Base-by-base conservation (phyloP, 2,329 filamentous ascomycete species). In the Penicillium sp. region DNA sequence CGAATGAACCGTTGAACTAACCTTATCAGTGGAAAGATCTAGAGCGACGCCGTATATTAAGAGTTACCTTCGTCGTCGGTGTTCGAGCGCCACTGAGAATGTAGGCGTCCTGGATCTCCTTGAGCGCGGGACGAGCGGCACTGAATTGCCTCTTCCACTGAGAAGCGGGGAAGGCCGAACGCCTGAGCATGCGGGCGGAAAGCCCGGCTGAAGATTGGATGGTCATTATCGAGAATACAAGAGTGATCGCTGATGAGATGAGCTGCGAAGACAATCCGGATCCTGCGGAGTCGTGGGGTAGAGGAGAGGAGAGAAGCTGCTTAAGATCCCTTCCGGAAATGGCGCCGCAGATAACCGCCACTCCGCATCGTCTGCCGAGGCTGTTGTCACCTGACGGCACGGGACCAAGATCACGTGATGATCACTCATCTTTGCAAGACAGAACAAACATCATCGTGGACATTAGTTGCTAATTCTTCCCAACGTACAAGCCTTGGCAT, bases 1-100 rank as follows among this genome's bases (percentile, higher is more conserved):
- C 85, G 76, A 96, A 95, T 17, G 92, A 90, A 74, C 95, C 95
- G 81, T 98, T 97, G 86, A 98, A 97, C 92, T 97, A 54, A 58
- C 17, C 55, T 65, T 46, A 59, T 53, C 50, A 23, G 23, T n/a
- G 53, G 29, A 5, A n/a, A 1, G 30, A 1, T 3, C 9, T 2
- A 19, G 49, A 3, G 1, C 30, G 7, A 21, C 3, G 29, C 26
- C 3, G 7, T 4, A 29, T 6, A 66, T 15, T 15, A 15, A 15
- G 5, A 15, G 74, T 55, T 77, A 95, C 93, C 83, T 95, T 96
- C 68, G 89, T 91, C 19, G 92, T 96, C 1, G 95, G 94, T 54
- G 95, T 99, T 71, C 95, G 86, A 17, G 93, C 87, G 11, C 91
- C 95, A 73, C 92, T 93, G 66, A 99, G 79, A 69, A 99, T 98